Conservation (phyloP, 2,329 filamentous ascomycete genomes). For the Xylariales sp. region DNA sequence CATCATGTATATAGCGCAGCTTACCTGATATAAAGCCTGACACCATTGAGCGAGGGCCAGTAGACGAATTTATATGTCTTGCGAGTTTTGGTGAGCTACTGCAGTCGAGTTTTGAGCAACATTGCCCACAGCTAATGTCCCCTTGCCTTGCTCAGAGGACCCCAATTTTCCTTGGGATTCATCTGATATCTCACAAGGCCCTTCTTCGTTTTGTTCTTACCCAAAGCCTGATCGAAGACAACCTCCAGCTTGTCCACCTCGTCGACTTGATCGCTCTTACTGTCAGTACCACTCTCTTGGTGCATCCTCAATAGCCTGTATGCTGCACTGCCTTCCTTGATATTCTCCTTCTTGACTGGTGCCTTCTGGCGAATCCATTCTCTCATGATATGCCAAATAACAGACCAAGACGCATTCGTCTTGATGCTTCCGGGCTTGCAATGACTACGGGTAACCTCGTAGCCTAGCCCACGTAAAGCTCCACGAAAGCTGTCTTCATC, state of each 20-base stretch:
- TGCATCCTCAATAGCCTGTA: conserved; percentile 59
- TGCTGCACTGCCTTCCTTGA: conserved; percentile 67
- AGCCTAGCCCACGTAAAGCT: conserved; percentile 75
- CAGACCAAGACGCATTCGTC: conserved; percentile 85
- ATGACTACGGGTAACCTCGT: conserved; percentile 79
- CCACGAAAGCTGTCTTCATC: conserved; percentile 76
- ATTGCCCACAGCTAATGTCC: too few relatives aligned
- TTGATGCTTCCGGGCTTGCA: conserved; percentile 87
- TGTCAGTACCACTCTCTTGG: conserved; percentile 28
- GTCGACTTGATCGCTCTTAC: conserved; percentile 15
- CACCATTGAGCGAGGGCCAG: too few relatives aligned
- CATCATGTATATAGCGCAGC: too few relatives aligned
- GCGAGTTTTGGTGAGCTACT: too few relatives aligned
- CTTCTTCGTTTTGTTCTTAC: conserved; percentile 61
- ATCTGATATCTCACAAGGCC: conserved; percentile 81
- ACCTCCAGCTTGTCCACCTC: conserved; percentile 34
- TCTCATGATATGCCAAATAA: conserved; percentile 88
- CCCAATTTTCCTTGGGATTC: conserved; percentile 92
- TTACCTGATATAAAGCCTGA: too few relatives aligned
- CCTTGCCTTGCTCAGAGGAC: conserved; percentile 64
- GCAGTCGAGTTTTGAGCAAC: too few relatives aligned
- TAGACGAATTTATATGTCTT: too few relatives aligned
- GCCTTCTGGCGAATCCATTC: conserved; percentile 83
- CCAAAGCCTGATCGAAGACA: conserved; percentile 74
- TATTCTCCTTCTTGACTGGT: conserved; percentile 67